phyloP scores from a whole-genome alignment of 495 filamentous ascomycete species.

The Pyrenula aspistea region DNA sequence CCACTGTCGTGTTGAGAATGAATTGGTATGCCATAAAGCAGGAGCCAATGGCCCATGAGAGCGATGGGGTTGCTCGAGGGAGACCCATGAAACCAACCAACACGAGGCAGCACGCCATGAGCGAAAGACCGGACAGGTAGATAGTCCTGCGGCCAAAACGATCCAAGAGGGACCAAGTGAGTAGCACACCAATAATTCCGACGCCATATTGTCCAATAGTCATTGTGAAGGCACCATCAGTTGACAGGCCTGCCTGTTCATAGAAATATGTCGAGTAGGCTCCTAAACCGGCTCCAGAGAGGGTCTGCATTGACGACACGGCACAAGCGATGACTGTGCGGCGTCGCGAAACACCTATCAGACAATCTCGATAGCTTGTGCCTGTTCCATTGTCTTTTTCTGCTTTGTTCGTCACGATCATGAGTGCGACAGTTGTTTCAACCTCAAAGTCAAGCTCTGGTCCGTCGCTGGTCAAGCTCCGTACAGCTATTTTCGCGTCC shows the following conservation, averaged over 20 bases:
- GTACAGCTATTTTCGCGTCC: conserved; percentile 33
- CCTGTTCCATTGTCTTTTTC: conserved; percentile 44
- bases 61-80: conserved; percentile 27
- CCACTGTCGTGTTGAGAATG: conserved; percentile 49
- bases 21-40: conserved; percentile 49
- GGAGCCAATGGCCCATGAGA: conserved; percentile 41
- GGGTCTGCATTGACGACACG: conserved; percentile 57
- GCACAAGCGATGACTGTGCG: conserved; percentile 52
- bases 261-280: conserved; percentile 66
- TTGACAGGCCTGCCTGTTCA: conserved; percentile 50
- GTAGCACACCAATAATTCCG: conserved; percentile 50
- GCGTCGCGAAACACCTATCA: conserved; percentile 46
- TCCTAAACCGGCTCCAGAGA: conserved; percentile 52
- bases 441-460: conserved; percentile 44
- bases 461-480: conserved; percentile 30
- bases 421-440: conserved; percentile 52
- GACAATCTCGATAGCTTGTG: conserved; percentile 47
- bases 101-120: conserved; percentile 41
- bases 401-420: conserved; percentile 52
- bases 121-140: conserved; percentile 44
- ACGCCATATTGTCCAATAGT: conserved; percentile 55
- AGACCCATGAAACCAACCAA: conserved; percentile 51
- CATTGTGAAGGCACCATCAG: conserved; percentile 46
- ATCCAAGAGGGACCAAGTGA: conserved; percentile 53
- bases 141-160: conserved; percentile 48